Evolutionary conservation across 129 eudicot genomes (phyloP), one percentile per base, ranked within the genome.

Genomic region (Glebionis coronaria): DNA sequence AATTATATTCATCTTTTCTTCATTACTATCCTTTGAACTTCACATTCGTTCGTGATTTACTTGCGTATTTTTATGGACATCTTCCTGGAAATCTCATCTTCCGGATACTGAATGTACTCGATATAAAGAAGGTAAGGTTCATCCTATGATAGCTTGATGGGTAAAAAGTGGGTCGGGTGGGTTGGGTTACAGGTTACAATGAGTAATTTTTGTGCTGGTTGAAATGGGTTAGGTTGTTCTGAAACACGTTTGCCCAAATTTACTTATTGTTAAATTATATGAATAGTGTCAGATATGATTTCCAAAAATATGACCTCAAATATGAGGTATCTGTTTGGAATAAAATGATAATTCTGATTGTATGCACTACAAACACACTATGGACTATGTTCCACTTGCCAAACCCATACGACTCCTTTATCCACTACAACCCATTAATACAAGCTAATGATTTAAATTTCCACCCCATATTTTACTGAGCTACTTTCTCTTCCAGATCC

Each of bases 41-140:
- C 69, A 86, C 97, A 12, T 90, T 90, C 58, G 95, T 86, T 50
- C 95, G 95, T 35, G 97, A 90, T 68, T 81, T 90, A 42, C 88
- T 90, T 65, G 86, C 97, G 44, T 90, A 86, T 76, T 90, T 90
- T 68, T 84, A 86, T 50, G 91, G 88, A 35, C 90, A 90, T 80
- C 95, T 90, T 56, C 95, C 88, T 4, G 85, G 82, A 45, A 84
- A 90, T 63, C 85, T 84, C 25, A 84, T 84, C 44, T 75, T 84
- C 44, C 87, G 81, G 35, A 81, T 84, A 51, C 73, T 84, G 71
- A 86, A 67, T 65, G 82, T 86, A 58, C 73, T 90, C 9, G 91
- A 90, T 51, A 63, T 87, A 44, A 79, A 80, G 65, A 90, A 82
- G 97, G 97, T 90, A 27, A 60, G 42, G 42, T 35, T 35, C 42